Conservation (phyloP, 257 asterid species). For the Paraleonurus japonicus region DNA sequence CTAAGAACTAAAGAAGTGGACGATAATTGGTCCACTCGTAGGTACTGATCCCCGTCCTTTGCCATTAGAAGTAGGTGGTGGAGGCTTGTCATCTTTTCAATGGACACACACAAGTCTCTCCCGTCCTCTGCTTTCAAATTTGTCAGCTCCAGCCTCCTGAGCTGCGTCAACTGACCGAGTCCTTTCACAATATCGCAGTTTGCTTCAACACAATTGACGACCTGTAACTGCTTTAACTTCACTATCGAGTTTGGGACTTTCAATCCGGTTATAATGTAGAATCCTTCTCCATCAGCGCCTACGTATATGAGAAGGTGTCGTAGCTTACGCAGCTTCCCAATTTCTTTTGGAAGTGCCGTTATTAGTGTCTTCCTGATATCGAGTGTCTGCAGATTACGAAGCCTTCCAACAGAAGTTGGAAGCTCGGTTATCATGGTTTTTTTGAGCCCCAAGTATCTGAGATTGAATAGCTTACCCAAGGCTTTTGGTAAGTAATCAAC, state of each 20-base stretch:
- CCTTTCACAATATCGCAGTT: constrained; percentile 2
- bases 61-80: constrained; percentile 26
- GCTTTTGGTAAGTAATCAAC: neutral
- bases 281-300: neutral
- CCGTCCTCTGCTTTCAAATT: constrained; percentile 24
- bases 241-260: constrained; percentile 17
- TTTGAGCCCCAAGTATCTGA: neutral
- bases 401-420: neutral
- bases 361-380: constrained; percentile 26
- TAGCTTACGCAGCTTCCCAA: constrained; percentile 21
- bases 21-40: constrained; percentile 11
- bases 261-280: constrained; percentile 15
- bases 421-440: neutral
- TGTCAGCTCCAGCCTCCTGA: constrained; percentile 24
- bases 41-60: constrained; percentile 7
- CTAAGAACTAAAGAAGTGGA: constrained; percentile 17
- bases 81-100: constrained; percentile 31
- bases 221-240: constrained; percentile 32
- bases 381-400: neutral
- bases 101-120: constrained; percentile 24
- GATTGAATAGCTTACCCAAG: neutral
- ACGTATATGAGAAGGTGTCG: constrained; percentile 26
- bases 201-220: constrained; percentile 20
- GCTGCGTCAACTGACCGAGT: constrained; percentile 28
- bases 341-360: constrained; percentile 25